Percentiles rank a stretch among this genome's conserved stretches.
Conservation (phyloP, 805 yeast species). For the Kodamaea leandrae region DNA sequence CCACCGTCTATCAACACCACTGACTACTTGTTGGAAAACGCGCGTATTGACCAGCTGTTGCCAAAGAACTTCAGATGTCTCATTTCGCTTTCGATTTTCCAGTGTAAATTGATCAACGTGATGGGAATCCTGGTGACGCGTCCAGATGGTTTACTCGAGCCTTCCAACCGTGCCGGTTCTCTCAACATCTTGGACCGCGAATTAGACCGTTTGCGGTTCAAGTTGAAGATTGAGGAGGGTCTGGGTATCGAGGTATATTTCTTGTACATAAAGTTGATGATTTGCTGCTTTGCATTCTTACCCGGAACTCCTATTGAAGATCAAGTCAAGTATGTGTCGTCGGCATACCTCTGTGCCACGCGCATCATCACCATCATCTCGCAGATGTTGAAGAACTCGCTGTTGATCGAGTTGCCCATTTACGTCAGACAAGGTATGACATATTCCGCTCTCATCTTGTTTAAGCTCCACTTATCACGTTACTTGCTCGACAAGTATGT, state of each 20-base stretch:
- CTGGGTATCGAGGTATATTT: slow-evolving; percentile 73
- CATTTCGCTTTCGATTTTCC: slow-evolving; percentile 74
- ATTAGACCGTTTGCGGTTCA: slow-evolving; percentile 65
- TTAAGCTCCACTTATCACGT: slow-evolving; percentile 79
- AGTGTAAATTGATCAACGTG: slow-evolving; percentile 75
- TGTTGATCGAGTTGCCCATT: slow-evolving; percentile 80
- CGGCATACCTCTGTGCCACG: slow-evolving; percentile 79
- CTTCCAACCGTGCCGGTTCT: slow-evolving; percentile 76
- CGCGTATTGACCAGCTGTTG: slow-evolving; percentile 60
- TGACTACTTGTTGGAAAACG: slow-evolving; percentile 78
- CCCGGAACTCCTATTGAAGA: slow-evolving; percentile 89
- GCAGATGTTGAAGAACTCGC: slow-evolving; percentile 54
- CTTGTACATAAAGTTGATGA: slow-evolving; percentile 72
- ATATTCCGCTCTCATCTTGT: slow-evolving; percentile 72
- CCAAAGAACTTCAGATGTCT: slow-evolving; percentile 73
- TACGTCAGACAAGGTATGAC: slow-evolving; percentile 85
- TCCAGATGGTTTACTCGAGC: slow-evolving; percentile 87
- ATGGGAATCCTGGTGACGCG: slow-evolving; percentile 85
- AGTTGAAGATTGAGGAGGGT: slow-evolving; percentile 61
- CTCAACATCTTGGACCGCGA: slow-evolving; percentile 76
- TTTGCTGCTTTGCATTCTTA: slow-evolving; percentile 84
- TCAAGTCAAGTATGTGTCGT: slow-evolving; percentile 78
- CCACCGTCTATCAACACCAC: slow-evolving; percentile 81
- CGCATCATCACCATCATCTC: slow-evolving; percentile 77
- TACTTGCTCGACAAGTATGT: slow-evolving; percentile 68